A percentile compares a stretch with the other conserved stretches of the same genome.
Conservation (phyloP, 305 asterid species). For the Fraxinus albicans region DNA sequence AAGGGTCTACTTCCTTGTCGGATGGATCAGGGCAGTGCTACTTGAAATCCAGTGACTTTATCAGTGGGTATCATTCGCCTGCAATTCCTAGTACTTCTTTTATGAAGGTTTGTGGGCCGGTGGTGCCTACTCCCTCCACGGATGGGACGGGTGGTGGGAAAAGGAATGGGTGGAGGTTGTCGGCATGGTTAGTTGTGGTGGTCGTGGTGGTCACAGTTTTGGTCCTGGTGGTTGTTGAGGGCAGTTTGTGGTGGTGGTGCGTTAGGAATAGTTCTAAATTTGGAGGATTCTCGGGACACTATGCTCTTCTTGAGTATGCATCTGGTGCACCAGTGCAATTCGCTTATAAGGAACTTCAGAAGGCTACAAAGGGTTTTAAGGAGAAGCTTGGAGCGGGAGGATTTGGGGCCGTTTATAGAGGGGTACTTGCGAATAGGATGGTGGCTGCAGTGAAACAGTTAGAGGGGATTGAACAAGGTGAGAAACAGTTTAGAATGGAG, state of each 20-base stretch:
- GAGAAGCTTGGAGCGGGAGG: conserved; percentile 92
- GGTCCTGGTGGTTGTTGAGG: conserved; percentile 51
- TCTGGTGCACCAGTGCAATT: conserved; percentile 93
- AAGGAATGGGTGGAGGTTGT: conserved; percentile 40
- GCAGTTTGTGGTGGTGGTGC: conserved; percentile 81
- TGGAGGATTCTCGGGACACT: conserved; percentile 54
- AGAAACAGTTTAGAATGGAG: conserved; percentile 83
- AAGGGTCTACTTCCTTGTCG: conserved; percentile 68
- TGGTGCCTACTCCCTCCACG: conserved; percentile 47
- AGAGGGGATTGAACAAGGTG: conserved; percentile 91
- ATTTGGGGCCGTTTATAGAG: conserved; percentile 74
- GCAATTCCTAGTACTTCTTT: conserved; percentile 76
- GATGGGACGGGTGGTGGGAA: conserved; percentile 12
- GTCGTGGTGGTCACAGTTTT: conserved; percentile 53
- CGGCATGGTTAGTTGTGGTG: conserved; percentile 59
- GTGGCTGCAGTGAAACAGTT: conserved; percentile 73
- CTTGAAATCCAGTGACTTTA: conserved; percentile 42
- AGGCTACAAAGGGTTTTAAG: conserved; percentile 74
- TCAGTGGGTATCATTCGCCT: conserved; percentile 72
- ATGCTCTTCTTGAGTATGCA: conserved; percentile 82
- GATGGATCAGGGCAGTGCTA: conserved; percentile 81
- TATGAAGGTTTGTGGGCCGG: conserved; percentile 63
- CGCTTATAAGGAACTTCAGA: conserved; percentile 61
- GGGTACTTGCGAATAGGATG: conserved; percentile 59
- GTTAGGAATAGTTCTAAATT: conserved; percentile 52